These are phyloP conservation scores for Ceratocystis alfenasii DNA, from an alignment of 2,329 filamentous ascomycete genomes.

Conservation along the genomic window DNA sequence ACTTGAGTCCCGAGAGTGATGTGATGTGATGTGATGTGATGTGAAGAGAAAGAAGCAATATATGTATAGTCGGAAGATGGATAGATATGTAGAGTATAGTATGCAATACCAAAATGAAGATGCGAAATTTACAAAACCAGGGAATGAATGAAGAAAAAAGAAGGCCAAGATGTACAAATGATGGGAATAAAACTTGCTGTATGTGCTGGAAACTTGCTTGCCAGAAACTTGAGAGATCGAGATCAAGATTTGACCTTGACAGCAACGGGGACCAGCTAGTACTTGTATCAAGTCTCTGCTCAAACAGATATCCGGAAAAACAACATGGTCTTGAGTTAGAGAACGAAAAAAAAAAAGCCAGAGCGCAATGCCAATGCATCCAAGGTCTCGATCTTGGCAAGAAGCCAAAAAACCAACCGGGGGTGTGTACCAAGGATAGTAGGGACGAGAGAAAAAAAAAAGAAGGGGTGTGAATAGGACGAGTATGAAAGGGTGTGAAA, in stretches of 20 bases:
- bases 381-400: background rate
- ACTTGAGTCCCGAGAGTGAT: background rate
- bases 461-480: background rate
- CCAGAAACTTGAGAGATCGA: conserved; percentile 10
- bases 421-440: background rate
- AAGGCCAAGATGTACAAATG: conserved; percentile 13
- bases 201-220: conserved; percentile 9
- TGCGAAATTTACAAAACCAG: background rate
- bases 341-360: background rate
- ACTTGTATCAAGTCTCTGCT: conserved; percentile 7
- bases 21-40: background rate
- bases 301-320: background rate
- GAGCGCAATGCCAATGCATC: background rate
- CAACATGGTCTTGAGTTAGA: background rate
- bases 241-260: background rate
- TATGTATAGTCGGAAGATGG: background rate
- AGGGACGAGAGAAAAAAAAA: background rate
- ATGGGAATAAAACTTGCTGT: background rate
- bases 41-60: background rate
- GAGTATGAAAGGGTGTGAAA: background rate
- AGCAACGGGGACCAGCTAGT: background rate
- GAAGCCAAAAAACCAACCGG: background rate
- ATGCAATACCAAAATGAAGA: conserved; percentile 15
- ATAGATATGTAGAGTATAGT: background rate
- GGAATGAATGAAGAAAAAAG: conserved; percentile 9